Percentiles rank a stretch among this genome's conserved stretches.
Conservation (phyloP, 192 early-diverging fungal species). For the Nowakowskiella sp. region DNA sequence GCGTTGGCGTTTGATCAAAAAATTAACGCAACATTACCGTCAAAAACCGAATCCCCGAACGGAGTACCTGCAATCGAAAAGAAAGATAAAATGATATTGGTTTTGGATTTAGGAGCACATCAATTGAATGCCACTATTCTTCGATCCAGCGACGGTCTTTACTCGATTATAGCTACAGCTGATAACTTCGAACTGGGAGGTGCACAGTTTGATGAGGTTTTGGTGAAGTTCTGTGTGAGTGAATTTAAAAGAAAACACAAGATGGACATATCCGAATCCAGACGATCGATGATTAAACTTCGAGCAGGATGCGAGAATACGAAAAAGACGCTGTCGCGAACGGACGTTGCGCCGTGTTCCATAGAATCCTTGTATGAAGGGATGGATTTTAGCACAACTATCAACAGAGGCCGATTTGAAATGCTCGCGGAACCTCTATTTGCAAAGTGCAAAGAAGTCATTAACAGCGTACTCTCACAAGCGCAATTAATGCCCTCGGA, state of each 20-base stretch:
- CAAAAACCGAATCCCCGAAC: slow-evolving; percentile 20
- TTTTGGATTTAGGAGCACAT: slow-evolving; percentile 83
- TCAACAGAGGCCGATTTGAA: slow-evolving; percentile 87
- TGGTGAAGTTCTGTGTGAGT: slow-evolving; percentile 68
- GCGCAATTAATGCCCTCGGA: slow-evolving; percentile 58
- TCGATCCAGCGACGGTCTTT: slow-evolving; percentile 71
- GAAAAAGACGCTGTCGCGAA: slow-evolving; percentile 78
- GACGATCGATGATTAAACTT: slow-evolving; percentile 75
- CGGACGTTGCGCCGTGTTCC: slow-evolving; percentile 76
- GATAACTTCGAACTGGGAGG: slow-evolving; percentile 79
- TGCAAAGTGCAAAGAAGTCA: slow-evolving; percentile 53
- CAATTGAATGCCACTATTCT: slow-evolving; percentile 77
- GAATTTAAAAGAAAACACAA: slow-evolving; percentile 86
- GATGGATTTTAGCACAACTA: slow-evolving; percentile 73
- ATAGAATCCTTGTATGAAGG: slow-evolving; percentile 90
- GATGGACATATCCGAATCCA: slow-evolving; percentile 68
- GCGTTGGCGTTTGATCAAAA: slow-evolving; percentile 71
- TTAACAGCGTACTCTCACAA: slow-evolving; percentile 58
- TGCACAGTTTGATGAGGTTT: slow-evolving; percentile 72
- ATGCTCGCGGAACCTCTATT: slow-evolving; percentile 75
- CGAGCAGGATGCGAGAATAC: slow-evolving; percentile 78
- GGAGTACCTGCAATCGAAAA: slow-evolving; percentile 36
- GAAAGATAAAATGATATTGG: slow-evolving; percentile 67
- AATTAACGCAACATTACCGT: slow-evolving; percentile 17
- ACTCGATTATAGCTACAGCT: slow-evolving; percentile 65